Conservation (phyloP, 2,329 filamentous ascomycete species). For the Diplodia sapinea region DNA sequence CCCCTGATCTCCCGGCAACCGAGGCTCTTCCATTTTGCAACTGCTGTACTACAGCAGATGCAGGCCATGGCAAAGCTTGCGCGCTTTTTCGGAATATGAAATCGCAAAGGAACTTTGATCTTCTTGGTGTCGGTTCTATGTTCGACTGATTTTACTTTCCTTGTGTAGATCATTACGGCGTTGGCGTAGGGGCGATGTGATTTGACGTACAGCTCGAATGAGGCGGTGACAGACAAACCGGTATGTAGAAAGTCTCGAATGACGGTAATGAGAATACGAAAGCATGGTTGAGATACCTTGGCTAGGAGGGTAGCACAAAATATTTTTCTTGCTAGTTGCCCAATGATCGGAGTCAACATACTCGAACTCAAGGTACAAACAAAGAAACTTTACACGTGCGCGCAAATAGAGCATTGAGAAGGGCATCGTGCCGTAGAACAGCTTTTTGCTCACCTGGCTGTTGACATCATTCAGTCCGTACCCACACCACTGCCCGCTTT, state of each 20-base stretch:
- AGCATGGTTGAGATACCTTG: not conserved
- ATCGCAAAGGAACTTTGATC: conserved; percentile 11
- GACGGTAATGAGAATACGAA: not conserved
- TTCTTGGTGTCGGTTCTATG: conserved; percentile 10
- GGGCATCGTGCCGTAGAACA: not conserved
- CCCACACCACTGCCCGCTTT: not conserved
- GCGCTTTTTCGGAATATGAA: conserved; percentile 33
- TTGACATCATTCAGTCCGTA: not conserved
- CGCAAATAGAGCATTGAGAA: not conserved
- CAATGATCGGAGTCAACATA: not conserved
- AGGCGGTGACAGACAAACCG: not conserved
- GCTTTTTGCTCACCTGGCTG: not conserved
- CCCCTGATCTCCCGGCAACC: conserved; percentile 43
- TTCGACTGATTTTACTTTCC: conserved; percentile 4
- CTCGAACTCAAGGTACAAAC: conserved; percentile 9
- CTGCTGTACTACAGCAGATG: conserved; percentile 37
- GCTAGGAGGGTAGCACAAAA: not conserved
- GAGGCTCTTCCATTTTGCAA: conserved; percentile 42
- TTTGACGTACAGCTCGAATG: not conserved
- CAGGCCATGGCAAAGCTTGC: conserved; percentile 34
- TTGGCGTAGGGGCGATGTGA: conserved; percentile 7
- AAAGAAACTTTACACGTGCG: conserved; percentile 2
- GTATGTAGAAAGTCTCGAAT: not conserved
- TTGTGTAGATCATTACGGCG: conserved; percentile 24
- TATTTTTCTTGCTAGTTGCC: not conserved